Base-by-base conservation (phyloP, 202 grass and related monocot genomes). In the Schoenoplectus tabernaemontani region DNA sequence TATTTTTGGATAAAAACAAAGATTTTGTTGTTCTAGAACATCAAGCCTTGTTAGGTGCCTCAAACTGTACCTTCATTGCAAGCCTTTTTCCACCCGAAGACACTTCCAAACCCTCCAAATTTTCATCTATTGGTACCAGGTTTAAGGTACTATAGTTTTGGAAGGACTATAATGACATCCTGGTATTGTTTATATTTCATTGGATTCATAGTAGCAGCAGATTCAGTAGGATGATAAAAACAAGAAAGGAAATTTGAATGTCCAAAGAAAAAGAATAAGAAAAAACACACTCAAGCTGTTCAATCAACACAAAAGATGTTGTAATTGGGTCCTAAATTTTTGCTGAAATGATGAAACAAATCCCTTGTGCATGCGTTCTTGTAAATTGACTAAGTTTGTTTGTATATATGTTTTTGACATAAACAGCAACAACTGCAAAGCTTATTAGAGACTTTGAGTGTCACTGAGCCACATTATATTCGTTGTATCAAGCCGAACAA, bases 11-110 rank as follows among this genome's bases (percentile, higher is more conserved):
- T 84, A 98, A 98, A 82, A 98, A 98, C 60, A 98, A 92, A 89
- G 95, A 98, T 83, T 98, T 94, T 89, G 89, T 93, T 88, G 95
- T 98, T 59, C 91, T 86, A 81, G 95, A 98, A 86, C 95, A 98
- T 84, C 91, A 98, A 78, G 75, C 86, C 23, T 77, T 98, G 78
- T 86, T 98, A 74, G 86, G 88, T 89, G 91, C 91, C 77, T 98
- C 95, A 54, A 86, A 76, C 56, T 98, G 91, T 87, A 59, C 67
- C 64, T 94, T 98, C 90, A 90, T 98, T 86, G 91, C 95, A 83
- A 86, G 84, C 76, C 88, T 98, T 69, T 98, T 98, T 84, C 95
- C 91, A 51, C 89, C 88, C 38, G 94, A 92, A 82, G 95, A 98
- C 83, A 83, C 95, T 78, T 82, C 95, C 0, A 98, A 98, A 81